Conservation (phyloP, 371 early-diverging fungal genomes). For the Mortierella sp. region DNA sequence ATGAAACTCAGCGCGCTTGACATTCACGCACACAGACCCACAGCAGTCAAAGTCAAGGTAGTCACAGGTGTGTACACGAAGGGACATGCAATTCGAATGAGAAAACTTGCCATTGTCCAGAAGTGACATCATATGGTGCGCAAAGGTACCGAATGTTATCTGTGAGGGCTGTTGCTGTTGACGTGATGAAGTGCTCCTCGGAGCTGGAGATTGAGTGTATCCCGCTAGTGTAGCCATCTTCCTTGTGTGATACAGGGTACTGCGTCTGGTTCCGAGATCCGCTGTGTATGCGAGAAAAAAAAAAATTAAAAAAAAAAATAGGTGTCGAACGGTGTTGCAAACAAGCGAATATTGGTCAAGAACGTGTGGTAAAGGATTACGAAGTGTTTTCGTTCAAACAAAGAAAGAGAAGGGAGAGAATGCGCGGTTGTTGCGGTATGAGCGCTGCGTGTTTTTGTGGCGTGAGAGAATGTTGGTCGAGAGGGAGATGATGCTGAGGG, state of each 20-base stretch:
- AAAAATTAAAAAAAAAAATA: background rate
- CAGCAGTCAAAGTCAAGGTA: too few relatives aligned
- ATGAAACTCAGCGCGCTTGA: conserved; percentile 1
- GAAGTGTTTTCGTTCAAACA: background rate
- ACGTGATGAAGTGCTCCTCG: conserved; percentile 19
- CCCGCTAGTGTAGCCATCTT: conserved; percentile 51
- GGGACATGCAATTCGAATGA: conserved; percentile 2
- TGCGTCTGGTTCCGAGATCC: background rate
- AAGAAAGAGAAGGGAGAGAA: background rate
- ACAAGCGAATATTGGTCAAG: background rate
- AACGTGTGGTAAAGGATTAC: background rate
- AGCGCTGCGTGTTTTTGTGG: too few relatives aligned
- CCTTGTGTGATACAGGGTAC: background rate
- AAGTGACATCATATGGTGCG: conserved; percentile 51
- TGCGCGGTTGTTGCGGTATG: background rate
- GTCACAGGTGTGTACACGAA: too few relatives aligned
- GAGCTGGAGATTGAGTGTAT: conserved; percentile 31
- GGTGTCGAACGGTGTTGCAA: background rate
- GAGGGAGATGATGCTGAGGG: background rate
- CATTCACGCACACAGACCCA: too few relatives aligned
- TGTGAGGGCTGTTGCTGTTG: conserved; percentile 41
- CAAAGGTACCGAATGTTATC: conserved; percentile 54
- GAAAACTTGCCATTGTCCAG: conserved; percentile 52
- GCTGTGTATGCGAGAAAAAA: background rate
- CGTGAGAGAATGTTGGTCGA: background rate